Evolutionary conservation across 2,329 filamentous ascomycete species (phyloP).

Genomic region (Fusarium transvaalense): DNA sequence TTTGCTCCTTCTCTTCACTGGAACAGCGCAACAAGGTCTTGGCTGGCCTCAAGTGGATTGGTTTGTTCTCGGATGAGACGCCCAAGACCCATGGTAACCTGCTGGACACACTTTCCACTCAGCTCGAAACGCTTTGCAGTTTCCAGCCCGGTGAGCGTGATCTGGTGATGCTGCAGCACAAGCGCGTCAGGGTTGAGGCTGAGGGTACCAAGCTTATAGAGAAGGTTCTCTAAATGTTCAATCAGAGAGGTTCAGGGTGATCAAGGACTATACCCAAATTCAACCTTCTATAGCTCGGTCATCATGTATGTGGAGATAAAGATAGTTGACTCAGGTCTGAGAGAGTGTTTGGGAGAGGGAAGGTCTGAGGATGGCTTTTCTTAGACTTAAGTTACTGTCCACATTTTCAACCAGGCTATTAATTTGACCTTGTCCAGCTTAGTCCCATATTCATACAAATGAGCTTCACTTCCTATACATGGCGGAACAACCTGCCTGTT

Average conservation of each 20-base stretch:
- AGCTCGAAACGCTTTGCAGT: background rate
- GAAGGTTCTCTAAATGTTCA: background rate
- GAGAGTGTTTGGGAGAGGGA: too few species aligned
- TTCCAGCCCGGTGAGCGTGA: background rate
- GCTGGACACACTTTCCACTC: background rate
- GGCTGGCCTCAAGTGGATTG: background rate
- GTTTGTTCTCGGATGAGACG: background rate
- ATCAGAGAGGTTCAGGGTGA: background rate
- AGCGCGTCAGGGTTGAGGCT: background rate
- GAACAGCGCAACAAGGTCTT: background rate
- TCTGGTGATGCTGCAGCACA: conserved; percentile 1
- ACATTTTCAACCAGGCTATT: too few species aligned
- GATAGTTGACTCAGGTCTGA: too few species aligned
- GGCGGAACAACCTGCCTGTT: background rate
- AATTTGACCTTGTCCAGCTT: background rate
- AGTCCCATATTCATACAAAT: background rate
- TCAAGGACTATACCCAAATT: too few species aligned
- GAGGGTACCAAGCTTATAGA: background rate
- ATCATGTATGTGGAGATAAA: too few species aligned
- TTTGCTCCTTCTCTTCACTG: background rate
- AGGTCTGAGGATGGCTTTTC: too few species aligned
- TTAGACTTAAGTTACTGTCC: too few species aligned
- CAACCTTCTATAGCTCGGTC: background rate
- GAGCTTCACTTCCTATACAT: background rate
- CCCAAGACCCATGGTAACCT: background rate